Conservation (phyloP, 2,329 filamentous ascomycete genomes). For the Talaromyces albobiverticillius region DNA sequence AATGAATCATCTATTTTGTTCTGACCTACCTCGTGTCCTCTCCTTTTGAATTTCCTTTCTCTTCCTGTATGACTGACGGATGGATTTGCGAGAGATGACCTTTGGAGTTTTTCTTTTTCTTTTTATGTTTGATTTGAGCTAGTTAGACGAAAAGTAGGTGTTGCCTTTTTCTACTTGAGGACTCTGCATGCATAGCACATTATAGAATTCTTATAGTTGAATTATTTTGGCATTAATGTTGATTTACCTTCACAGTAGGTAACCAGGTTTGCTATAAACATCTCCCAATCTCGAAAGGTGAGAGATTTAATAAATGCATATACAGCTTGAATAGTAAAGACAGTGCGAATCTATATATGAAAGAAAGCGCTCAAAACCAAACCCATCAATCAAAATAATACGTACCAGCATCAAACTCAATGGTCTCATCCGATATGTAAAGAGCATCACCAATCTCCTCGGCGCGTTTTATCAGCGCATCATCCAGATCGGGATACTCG, state of each 20-base stretch:
- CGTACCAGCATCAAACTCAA: conserved; percentile 11
- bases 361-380: neutral
- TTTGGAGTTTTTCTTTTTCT: neutral
- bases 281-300: no score
- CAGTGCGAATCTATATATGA: neutral
- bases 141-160: neutral
- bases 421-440: conserved; percentile 11
- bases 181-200: no score
- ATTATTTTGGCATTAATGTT: neutral
- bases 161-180: neutral
- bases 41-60: no score
- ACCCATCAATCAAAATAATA: conserved; percentile 14
- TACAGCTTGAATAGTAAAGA: no score
- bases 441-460: conserved; percentile 1
- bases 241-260: neutral
- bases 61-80: neutral
- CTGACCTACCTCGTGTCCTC: no score
- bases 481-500: conserved; percentile 28
- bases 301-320: no score
- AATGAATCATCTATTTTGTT: no score
- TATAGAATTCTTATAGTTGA: neutral
- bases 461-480: conserved; percentile 22
- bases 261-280: neutral
- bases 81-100: neutral
- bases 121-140: neutral